A percentile compares a stretch with the other conserved stretches of the same genome.
Conservation (phyloP, 176 grass and related monocot genomes). For the Juncus effusus region DNA sequence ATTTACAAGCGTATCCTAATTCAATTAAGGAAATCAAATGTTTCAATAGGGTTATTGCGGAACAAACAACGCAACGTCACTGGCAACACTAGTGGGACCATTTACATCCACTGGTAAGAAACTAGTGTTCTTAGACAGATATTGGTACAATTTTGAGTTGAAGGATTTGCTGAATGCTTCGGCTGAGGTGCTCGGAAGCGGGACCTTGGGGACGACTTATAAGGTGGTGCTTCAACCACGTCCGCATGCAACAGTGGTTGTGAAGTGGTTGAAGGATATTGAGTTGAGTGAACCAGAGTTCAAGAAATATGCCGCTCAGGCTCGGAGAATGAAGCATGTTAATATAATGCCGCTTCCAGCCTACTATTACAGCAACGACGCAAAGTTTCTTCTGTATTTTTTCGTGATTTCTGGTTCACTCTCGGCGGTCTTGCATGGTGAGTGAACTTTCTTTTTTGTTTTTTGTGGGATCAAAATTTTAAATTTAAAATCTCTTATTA, state of each 20-base stretch:
- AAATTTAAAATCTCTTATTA: not conserved
- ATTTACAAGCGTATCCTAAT: no score
- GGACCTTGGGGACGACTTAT: slow-evolving; percentile 66
- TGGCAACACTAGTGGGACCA: no score
- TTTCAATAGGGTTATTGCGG: no score
- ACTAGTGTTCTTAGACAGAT: no score
- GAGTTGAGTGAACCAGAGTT: slow-evolving; percentile 57
- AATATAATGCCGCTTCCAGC: slow-evolving; percentile 63
- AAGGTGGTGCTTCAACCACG: slow-evolving; percentile 66
- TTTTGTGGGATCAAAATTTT: not conserved
- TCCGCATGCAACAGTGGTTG: slow-evolving; percentile 36
- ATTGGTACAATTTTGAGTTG: slow-evolving; percentile 37
- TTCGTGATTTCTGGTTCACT: slow-evolving; percentile 76
- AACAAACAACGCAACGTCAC: no score
- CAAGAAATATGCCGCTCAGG: slow-evolving; percentile 38
- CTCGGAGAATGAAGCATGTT: slow-evolving; percentile 51
- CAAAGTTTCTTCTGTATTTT: slow-evolving; percentile 76
- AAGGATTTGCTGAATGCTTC: slow-evolving; percentile 65
- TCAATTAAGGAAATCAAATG: no score
- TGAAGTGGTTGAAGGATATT: slow-evolving; percentile 70
- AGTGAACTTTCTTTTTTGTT: slow-evolving; percentile 5
- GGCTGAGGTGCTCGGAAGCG: slow-evolving; percentile 68
- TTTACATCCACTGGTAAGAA: no score
- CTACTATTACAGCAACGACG: slow-evolving; percentile 87
- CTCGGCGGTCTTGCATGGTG: slow-evolving; percentile 65